phyloP scores from a whole-genome alignment of 1,284 basidiomycete genomes.

The Trichosporon ovoides region DNA sequence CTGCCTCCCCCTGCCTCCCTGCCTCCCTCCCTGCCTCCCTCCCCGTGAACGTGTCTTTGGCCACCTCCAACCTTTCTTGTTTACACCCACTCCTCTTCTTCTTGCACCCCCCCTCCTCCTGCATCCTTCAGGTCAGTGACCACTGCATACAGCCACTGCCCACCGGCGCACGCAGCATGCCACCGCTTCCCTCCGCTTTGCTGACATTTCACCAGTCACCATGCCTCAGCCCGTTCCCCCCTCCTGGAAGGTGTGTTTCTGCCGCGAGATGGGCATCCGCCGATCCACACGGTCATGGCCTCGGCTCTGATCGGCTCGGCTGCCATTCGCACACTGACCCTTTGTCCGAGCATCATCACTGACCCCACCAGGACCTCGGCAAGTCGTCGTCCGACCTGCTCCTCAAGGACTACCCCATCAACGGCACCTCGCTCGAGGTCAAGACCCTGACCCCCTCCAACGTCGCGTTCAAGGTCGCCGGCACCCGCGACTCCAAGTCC shows the following conservation, averaged over 20 bases:
- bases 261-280: no score
- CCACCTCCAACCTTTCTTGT: constrained; percentile 2
- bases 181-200: neutral
- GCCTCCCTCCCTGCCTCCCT: neutral
- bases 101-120: neutral
- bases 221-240: constrained; percentile 89
- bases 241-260: constrained; percentile 81
- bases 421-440: constrained; percentile 74
- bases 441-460: constrained; percentile 92
- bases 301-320: neutral
- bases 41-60: constrained; percentile 3
- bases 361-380: constrained; percentile 69
- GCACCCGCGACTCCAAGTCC: constrained; percentile 67
- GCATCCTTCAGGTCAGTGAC: neutral
- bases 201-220: constrained; percentile 18
- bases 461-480: constrained; percentile 82
- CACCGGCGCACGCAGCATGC: neutral
- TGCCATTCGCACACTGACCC: neutral
- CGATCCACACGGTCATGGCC: no score
- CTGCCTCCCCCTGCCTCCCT: neutral
- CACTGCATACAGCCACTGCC: neutral
- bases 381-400: constrained; percentile 96
- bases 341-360: neutral
- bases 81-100: constrained; percentile 1
- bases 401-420: constrained; percentile 84